phyloP scores from a whole-genome alignment of 805 yeast species.

The Metschnikowia gelsemii region DNA sequence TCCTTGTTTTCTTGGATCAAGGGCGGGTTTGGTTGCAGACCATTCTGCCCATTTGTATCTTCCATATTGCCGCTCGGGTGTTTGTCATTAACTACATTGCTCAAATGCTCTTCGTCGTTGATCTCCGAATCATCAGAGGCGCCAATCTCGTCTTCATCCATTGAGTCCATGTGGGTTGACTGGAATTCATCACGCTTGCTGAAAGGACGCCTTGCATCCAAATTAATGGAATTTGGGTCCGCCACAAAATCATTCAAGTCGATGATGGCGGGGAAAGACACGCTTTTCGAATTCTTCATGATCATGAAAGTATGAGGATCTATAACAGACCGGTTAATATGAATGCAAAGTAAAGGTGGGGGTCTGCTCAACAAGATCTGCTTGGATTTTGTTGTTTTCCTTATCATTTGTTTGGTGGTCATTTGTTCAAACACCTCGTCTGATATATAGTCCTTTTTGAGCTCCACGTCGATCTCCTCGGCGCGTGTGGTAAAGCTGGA shows the following conservation, averaged over 20 bases:
- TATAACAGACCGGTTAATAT: constrained; percentile 89
- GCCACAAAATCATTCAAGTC: constrained; percentile 71
- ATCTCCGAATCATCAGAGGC: constrained; percentile 5
- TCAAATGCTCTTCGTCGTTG: background rate
- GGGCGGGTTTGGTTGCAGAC: background rate
- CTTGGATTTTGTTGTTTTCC: constrained; percentile 77
- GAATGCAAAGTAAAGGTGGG: constrained; percentile 79
- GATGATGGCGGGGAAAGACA: constrained; percentile 69
- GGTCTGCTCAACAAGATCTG: constrained; percentile 79
- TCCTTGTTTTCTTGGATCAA: constrained; percentile 1
- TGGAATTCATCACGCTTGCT: constrained; percentile 51
- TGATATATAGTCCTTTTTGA: constrained; percentile 65
- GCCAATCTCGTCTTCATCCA: background rate
- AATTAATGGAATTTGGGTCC: constrained; percentile 64
- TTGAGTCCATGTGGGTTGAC: background rate
- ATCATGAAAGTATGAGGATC: constrained; percentile 83
- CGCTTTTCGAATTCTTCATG: constrained; percentile 78
- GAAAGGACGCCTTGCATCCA: constrained; percentile 78
- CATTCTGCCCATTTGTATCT: background rate
- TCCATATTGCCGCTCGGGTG: background rate
- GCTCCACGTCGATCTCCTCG: constrained; percentile 42
- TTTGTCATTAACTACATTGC: background rate
- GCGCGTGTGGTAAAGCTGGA: constrained; percentile 33
- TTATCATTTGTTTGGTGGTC: constrained; percentile 71
- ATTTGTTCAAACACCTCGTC: constrained; percentile 76